phyloP scores from a whole-genome alignment of 441 rosid genomes.

The Kokia cookei region DNA sequence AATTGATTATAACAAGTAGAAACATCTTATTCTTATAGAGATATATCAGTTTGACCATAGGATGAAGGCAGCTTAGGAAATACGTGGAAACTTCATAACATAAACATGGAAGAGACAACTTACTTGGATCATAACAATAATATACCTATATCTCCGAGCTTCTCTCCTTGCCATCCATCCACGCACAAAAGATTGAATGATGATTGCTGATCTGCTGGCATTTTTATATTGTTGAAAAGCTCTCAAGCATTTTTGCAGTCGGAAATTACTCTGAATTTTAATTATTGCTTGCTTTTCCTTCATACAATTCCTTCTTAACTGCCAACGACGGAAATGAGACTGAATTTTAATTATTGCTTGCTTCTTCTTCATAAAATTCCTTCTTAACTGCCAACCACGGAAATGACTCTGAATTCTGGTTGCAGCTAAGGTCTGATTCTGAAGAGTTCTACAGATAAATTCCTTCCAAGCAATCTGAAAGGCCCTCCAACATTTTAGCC shows the following conservation, averaged over 20 bases:
- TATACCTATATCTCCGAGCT: conserved; percentile 20
- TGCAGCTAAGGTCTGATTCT: conserved; percentile 36
- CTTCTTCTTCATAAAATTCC: neutral
- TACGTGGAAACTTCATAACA: neutral
- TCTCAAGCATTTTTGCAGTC: conserved; percentile 26
- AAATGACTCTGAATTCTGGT: conserved; percentile 40
- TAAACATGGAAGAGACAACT: conserved; percentile 7
- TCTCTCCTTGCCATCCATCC: conserved; percentile 46
- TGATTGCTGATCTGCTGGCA: conserved; percentile 39
- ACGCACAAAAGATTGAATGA: conserved; percentile 57
- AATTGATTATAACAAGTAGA: neutral
- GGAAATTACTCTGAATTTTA: conserved; percentile 37
- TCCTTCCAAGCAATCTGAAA: conserved; percentile 43
- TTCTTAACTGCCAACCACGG: conserved; percentile 30
- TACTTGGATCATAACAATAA: conserved; percentile 54
- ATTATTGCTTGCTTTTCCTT: conserved; percentile 28
- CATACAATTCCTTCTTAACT: conserved; percentile 21
- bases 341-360: conserved; percentile 29
- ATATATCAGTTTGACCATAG: neutral
- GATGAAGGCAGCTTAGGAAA: neutral
- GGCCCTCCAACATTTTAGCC: conserved; percentile 27
- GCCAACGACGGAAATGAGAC: conserved; percentile 39
- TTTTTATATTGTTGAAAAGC: conserved; percentile 25
- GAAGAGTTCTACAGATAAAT: conserved; percentile 15
- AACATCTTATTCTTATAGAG: neutral